Evolutionary conservation across 805 yeast species (phyloP).

Genomic region (Zygosaccharomyces bailii): DNA sequence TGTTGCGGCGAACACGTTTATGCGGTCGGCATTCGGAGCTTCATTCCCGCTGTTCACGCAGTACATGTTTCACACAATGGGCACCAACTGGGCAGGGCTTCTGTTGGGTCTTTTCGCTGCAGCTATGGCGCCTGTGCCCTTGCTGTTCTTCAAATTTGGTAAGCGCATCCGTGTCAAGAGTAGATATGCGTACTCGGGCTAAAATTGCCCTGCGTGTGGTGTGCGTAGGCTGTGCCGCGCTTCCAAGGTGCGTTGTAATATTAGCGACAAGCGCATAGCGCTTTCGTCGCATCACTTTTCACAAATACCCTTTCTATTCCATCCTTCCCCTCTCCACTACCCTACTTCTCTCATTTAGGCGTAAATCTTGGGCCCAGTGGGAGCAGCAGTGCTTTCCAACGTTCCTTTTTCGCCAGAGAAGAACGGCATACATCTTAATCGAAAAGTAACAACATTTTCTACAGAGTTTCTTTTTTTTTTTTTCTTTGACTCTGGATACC

Average conservation of each 20-base stretch:
- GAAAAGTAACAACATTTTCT: background rate
- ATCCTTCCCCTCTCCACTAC: no score
- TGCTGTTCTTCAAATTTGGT: conserved; percentile 51
- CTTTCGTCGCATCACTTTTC: background rate
- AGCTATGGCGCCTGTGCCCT: conserved; percentile 54
- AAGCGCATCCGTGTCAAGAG: conserved; percentile 31
- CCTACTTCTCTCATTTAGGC: no score
- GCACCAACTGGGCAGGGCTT: conserved; percentile 45
- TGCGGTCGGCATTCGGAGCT: conserved; percentile 58
- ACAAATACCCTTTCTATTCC: background rate
- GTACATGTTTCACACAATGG: conserved; percentile 1
- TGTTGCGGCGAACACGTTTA: conserved; percentile 59
- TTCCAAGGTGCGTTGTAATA: background rate
- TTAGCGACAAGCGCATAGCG: no score
- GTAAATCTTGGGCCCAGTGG: no score
- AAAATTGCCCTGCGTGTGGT: no score
- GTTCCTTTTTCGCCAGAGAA: no score
- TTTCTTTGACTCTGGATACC: background rate
- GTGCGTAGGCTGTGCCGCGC: no score
- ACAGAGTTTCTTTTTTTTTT: background rate
- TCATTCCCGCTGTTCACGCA: conserved; percentile 54
- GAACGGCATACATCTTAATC: background rate
- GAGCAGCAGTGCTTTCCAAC: no score
- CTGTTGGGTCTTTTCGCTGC: conserved; percentile 51
- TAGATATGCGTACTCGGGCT: conserved; percentile 14